Conservation (phyloP, 2,329 filamentous ascomycete genomes). For the Apiospora pterosperma region DNA sequence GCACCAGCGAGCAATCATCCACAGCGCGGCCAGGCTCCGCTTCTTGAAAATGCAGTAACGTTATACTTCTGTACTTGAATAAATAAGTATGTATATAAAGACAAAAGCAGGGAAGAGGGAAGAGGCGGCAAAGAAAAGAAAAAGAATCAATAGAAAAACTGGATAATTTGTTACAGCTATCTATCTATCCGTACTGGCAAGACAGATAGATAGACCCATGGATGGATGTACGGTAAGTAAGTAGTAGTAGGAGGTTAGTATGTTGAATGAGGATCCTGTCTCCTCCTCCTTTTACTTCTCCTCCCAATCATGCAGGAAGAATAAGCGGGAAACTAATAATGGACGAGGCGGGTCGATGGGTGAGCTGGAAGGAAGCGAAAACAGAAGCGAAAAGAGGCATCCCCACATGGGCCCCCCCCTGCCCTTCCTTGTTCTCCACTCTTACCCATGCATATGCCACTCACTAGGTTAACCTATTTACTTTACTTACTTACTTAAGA, state of each 20-base stretch:
- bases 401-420: slow-evolving; percentile 2
- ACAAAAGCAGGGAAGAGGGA: neutral
- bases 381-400: neutral
- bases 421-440: too few species aligned
- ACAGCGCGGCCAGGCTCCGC: neutral
- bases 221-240: too few species aligned
- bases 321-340: slow-evolving; percentile 1
- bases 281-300: neutral
- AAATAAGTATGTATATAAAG: neutral
- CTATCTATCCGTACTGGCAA: neutral
- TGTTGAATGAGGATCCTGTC: neutral
- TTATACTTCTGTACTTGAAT: too few species aligned
- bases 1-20: neutral
- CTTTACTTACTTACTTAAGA: too few species aligned
- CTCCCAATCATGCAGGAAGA: neutral
- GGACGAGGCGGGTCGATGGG: neutral
- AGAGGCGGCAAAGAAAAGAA: neutral
- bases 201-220: too few species aligned
- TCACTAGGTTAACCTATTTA: too few species aligned
- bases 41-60: neutral
- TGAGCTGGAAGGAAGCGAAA: neutral
- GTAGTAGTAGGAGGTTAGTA: too few species aligned
- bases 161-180: neutral
- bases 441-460: too few species aligned
- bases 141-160: neutral